A percentile compares a stretch with the other conserved stretches of the same genome.
Evolutionary conservation across 352 stramenopile genomes (phyloP).

Genomic region (Phytophthora agathidicida): DNA sequence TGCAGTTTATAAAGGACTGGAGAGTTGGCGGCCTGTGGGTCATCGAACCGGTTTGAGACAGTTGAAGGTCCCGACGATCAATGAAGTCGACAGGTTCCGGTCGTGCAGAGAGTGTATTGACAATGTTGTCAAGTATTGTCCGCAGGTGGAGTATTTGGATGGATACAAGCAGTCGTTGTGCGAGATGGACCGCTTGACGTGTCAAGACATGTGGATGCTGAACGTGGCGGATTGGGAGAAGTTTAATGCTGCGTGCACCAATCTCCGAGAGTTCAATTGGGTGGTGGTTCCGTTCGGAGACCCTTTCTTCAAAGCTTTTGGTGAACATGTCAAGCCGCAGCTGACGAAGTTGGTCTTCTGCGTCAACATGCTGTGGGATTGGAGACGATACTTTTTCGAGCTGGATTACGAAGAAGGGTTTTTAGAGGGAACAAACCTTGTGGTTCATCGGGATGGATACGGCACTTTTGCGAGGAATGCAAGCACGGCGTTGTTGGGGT

Average conservation of each 20-base stretch:
- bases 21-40: conserved; percentile 16
- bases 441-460: conserved; percentile 2
- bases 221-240: conserved; percentile 27
- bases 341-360: conserved; percentile 32
- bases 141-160: conserved; percentile 34
- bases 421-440: conserved; percentile 6
- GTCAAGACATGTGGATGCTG: conserved; percentile 28
- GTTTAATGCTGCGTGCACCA: conserved; percentile 33
- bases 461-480: conserved; percentile 27
- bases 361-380: conserved; percentile 50
- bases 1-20: conserved; percentile 31
- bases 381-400: conserved; percentile 33
- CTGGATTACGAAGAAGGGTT: neutral
- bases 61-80: conserved; percentile 29
- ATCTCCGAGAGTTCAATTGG: conserved; percentile 43
- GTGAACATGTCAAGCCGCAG: conserved; percentile 33
- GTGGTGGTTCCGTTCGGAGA: conserved; percentile 36
- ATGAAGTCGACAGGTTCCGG: conserved; percentile 12
- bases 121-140: conserved; percentile 32
- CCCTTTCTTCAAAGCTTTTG: conserved; percentile 44
- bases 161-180: conserved; percentile 38
- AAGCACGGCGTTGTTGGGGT: conserved; percentile 29
- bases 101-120: conserved; percentile 31
- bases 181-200: conserved; percentile 40
- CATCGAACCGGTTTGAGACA: conserved; percentile 24